phyloP scores from a whole-genome alignment of 2,329 filamentous ascomycete genomes.

The Karstenula rhodostoma region DNA sequence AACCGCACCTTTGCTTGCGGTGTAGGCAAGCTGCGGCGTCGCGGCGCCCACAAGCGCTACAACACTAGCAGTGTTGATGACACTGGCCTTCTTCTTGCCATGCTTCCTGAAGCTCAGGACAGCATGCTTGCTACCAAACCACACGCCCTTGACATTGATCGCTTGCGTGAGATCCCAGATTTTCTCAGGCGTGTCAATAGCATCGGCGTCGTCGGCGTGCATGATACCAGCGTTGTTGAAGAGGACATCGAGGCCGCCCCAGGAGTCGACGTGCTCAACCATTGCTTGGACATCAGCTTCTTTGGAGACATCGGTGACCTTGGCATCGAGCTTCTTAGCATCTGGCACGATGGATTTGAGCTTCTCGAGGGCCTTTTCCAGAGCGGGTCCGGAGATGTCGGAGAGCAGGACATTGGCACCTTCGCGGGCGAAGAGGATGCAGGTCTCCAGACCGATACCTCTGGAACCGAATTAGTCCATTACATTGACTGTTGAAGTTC shows the following conservation, averaged over 20 bases:
- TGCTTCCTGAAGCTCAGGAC: conserved; percentile 81
- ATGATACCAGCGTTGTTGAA: conserved; percentile 99
- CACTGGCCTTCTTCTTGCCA: conserved; percentile 78
- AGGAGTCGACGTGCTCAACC: conserved; percentile 77
- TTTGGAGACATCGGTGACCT: conserved; percentile 81
- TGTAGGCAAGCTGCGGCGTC: conserved; percentile 91
- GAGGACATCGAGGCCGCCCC: conserved; percentile 89
- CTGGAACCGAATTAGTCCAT: conserved; percentile 55
- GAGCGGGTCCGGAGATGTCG: conserved; percentile 80
- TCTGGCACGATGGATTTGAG: conserved; percentile 75
- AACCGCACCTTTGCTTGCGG: conserved; percentile 91
- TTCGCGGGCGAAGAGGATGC: conserved; percentile 87
- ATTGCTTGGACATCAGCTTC: conserved; percentile 79
- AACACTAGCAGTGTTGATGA: conserved; percentile 93
- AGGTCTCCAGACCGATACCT: conserved; percentile 92
- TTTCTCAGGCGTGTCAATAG: conserved; percentile 82
- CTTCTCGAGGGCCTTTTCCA: conserved; percentile 79
- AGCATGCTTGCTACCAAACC: conserved; percentile 93
- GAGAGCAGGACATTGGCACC: conserved; percentile 85
- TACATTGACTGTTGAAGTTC: not conserved
- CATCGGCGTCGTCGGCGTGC: conserved; percentile 74
- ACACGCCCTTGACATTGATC: conserved; percentile 98
- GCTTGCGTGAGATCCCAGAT: conserved; percentile 94
- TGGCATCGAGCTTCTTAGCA: conserved; percentile 66
- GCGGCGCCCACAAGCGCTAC: conserved; percentile 87